Evolutionary conservation across 75 land plant genomes (phyloP).

Genomic region (Pinus albicaulis): DNA sequence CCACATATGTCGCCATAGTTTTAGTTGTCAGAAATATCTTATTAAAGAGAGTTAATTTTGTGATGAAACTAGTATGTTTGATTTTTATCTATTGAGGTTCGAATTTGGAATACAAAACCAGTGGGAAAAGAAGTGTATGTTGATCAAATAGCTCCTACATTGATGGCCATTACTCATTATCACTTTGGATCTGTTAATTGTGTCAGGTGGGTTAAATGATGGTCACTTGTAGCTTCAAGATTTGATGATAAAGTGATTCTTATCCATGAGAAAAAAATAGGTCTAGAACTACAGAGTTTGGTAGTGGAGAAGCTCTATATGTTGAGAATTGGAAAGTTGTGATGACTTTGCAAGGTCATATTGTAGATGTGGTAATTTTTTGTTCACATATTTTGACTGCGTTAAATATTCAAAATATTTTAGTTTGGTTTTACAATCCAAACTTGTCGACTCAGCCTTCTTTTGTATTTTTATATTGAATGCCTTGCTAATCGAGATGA

Average conservation of each 20-base stretch:
- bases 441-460: not conserved
- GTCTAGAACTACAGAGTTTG: conserved; percentile 95
- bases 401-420: not conserved
- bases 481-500: conserved; percentile 5
- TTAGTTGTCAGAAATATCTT: no score
- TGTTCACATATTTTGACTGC: no score
- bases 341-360: conserved; percentile 90
- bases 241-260: conserved; percentile 89
- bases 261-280: conserved; percentile 89
- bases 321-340: conserved; percentile 96
- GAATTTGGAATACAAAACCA: conserved; percentile 88
- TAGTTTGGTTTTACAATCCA: not conserved
- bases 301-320: conserved; percentile 97
- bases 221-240: conserved; percentile 88
- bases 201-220: conserved; percentile 95
- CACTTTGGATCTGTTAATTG: conserved; percentile 99
- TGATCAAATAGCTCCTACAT: conserved; percentile 42
- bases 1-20: no score
- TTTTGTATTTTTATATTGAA: not conserved
- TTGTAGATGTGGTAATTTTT: no score
- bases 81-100: conserved; percentile 46
- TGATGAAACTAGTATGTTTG: not conserved
- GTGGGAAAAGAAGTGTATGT: conserved; percentile 39
- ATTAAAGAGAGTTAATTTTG: no score
- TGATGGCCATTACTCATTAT: conserved; percentile 86